These are phyloP conservation scores for Penicillium cataractarum DNA, from an alignment of 495 filamentous ascomycete species.

Conservation along the genomic window DNA sequence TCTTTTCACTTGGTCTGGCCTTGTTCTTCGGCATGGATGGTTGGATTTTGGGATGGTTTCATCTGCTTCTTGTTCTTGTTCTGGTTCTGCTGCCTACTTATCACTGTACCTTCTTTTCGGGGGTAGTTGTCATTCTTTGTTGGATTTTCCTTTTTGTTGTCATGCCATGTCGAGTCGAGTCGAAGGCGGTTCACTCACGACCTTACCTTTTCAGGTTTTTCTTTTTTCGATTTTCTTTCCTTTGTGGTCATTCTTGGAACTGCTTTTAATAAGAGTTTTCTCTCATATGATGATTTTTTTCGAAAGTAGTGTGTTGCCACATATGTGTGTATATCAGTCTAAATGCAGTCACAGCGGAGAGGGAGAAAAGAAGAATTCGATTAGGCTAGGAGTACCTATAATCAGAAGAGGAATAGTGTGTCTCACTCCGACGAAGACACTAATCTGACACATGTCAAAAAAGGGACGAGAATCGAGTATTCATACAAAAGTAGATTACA, in stretches of 20 bases:
- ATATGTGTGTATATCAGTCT: too few relatives aligned
- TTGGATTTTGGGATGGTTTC: background rate
- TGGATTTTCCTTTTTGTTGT: background rate
- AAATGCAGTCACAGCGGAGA: too few relatives aligned
- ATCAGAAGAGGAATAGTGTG: too few relatives aligned
- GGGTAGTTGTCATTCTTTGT: background rate
- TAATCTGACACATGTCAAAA: too few relatives aligned
- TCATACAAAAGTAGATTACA: background rate
- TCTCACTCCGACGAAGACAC: too few relatives aligned
- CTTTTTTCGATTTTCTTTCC: background rate
- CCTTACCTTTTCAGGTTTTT: background rate
- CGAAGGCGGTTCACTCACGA: background rate
- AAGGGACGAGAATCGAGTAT: background rate
- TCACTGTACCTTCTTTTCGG: background rate
- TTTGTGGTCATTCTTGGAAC: background rate
- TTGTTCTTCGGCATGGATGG: background rate
- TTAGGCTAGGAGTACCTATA: too few relatives aligned
- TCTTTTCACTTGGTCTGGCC: background rate
- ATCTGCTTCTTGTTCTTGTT: background rate
- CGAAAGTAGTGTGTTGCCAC: too few relatives aligned
- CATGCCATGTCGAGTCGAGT: background rate
- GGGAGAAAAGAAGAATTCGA: too few relatives aligned
- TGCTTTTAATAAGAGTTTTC: constrained; percentile 1
- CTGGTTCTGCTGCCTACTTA: background rate
- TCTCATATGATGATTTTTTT: background rate